Base-by-base conservation (phyloP, 2,329 filamentous ascomycete species). In the Lojkania enalia region DNA sequence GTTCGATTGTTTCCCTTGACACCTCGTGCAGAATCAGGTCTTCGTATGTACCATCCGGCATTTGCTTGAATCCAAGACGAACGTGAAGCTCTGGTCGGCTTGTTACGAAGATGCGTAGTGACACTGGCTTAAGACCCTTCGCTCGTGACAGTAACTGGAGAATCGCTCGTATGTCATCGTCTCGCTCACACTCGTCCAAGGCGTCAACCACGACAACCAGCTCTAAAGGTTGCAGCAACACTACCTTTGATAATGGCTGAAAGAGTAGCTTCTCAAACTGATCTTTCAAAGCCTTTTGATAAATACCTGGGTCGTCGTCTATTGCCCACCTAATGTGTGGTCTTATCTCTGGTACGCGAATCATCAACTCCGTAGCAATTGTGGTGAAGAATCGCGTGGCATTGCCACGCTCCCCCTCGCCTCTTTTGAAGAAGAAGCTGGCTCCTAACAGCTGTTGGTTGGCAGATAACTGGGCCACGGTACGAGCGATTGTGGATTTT, bases 161-260 rank as follows among this genome's bases (percentile, higher is more conserved):
- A 15, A 49, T 43, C 6, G 19, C 14, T 20, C 25, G 21, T 12
- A 42, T 32, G 15, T 42, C 15, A 3, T 41, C 32, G 5, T 48
- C 44, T 18, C 36, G n/a, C 2, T 60, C 55, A 36, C 62, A 65
- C 39, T 66, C 62, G 31, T 65, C 60, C 3, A 66, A 49, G 1
- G 62, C 61, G 42, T 66, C 46, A 3, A 49, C 37, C 5, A 49
- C 36, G 3, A 46, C 2, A 36, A 46, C 21, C 12, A 35, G 5
- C 23, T 30, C 4, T 29, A 3, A 14, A 19, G 4, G 4, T 14
- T 13, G 36, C 23, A 9, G 14, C 7, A 14, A 6, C 20, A 18
- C 14, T 5, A 39, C 5, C 21, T 27, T 27, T 5, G 6, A 3
- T 5, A 44, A 15, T 7, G 48, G 48, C 3, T 32, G 2, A 7